These are phyloP conservation scores for Mycena rebaudengoi DNA, from an alignment of 768 basidiomycete species.

Conservation along the genomic window DNA sequence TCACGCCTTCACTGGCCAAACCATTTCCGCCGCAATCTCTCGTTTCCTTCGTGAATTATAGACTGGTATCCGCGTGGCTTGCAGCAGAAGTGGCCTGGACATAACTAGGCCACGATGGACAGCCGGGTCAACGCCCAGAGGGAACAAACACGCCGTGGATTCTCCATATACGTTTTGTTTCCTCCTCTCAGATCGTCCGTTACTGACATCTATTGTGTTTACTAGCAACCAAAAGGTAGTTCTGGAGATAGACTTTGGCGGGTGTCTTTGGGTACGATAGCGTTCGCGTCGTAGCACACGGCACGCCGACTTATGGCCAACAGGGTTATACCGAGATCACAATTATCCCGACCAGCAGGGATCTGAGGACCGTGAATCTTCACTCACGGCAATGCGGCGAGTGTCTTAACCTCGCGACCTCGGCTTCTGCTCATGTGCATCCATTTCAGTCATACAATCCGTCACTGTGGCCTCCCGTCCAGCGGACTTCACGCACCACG, in stretches of 20 bases:
- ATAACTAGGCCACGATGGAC: slow-evolving; percentile 49
- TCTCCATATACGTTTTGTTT: slow-evolving; percentile 83
- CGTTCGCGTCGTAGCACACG: slow-evolving; percentile 1
- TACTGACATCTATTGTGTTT: slow-evolving; percentile 65
- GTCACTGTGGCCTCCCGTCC: slow-evolving; percentile 76
- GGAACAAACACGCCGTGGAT: slow-evolving; percentile 84
- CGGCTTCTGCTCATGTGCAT: slow-evolving; percentile 27
- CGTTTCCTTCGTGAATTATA: slow-evolving; percentile 35
- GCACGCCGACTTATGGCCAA: slow-evolving; percentile 31
- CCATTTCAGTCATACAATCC: slow-evolving; percentile 68
- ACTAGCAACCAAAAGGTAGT: slow-evolving; percentile 97
- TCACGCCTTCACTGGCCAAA: slow-evolving; percentile 20
- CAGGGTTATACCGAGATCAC: slow-evolving; percentile 96
- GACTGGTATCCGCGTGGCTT: slow-evolving; percentile 30
- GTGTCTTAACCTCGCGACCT: slow-evolving; percentile 37
- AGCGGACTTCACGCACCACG: slow-evolving; percentile 82
- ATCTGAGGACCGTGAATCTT: slow-evolving; percentile 85
- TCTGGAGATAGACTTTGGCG: slow-evolving; percentile 92
- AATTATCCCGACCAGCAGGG: slow-evolving; percentile 79
- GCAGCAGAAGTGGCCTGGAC: slow-evolving; percentile 18
- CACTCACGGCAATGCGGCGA: slow-evolving; percentile 89
- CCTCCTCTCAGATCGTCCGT: slow-evolving; percentile 32
- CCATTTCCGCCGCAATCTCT: slow-evolving; percentile 17
- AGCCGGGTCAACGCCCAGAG: slow-evolving; percentile 69
- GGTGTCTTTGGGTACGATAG: slow-evolving; percentile 77